These are phyloP conservation scores for Orbilia brochopaga DNA, from an alignment of 2,329 filamentous ascomycete genomes.

Conservation along the genomic window DNA sequence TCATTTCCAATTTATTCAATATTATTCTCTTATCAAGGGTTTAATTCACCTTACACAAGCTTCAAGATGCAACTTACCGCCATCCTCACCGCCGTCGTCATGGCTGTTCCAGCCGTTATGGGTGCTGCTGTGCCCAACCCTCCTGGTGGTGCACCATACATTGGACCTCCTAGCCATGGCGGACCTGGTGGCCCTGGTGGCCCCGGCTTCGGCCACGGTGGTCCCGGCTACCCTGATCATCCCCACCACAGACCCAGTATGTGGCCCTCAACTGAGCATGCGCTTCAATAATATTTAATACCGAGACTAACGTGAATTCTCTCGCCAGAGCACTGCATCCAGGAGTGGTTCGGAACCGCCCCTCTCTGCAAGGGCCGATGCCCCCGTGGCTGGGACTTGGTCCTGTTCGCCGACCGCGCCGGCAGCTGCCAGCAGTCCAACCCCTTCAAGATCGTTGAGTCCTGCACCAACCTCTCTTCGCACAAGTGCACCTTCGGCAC, in stretches of 20 bases:
- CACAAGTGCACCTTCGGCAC: constrained; percentile 41
- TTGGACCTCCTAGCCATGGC: constrained; percentile 6
- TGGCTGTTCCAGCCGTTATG: constrained; percentile 47
- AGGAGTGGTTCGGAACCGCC: constrained; percentile 50
- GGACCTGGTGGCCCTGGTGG: too few species aligned
- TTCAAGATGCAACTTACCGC: constrained; percentile 50
- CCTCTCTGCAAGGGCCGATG: constrained; percentile 48
- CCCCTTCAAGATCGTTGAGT: constrained; percentile 47
- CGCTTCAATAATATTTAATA: neutral
- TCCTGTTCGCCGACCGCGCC: constrained; percentile 42
- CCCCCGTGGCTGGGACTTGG: constrained; percentile 41
- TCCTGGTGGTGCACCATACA: constrained; percentile 22
- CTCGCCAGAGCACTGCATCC: constrained; percentile 40
- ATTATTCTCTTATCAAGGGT: constrained; percentile 10
- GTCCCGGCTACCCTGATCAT: neutral
- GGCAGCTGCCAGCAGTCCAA: constrained; percentile 42
- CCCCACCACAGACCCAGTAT: constrained; percentile 29
- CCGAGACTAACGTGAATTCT: neutral
- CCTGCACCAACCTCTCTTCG: constrained; percentile 47
- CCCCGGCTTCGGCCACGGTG: too few species aligned
- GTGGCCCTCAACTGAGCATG: too few species aligned
- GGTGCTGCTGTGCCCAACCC: constrained; percentile 41
- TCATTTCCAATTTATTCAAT: constrained; percentile 2
- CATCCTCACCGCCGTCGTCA: constrained; percentile 34
- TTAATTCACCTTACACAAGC: constrained; percentile 8